Conservation (phyloP, 1,284 basidiomycete genomes). For the Trichosporon faecale region DNA sequence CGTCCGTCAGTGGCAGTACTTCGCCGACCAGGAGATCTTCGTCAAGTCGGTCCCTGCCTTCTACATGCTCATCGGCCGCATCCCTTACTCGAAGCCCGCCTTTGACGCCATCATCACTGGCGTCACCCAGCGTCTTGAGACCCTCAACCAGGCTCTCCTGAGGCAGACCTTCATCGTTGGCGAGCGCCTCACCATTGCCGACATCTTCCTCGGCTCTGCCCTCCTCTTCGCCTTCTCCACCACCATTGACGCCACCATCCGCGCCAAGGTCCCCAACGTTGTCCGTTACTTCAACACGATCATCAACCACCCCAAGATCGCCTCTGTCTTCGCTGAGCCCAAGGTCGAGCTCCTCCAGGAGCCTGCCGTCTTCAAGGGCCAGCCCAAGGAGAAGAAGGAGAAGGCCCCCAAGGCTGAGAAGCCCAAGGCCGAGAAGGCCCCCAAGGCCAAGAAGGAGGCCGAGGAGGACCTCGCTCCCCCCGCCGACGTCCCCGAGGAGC, state of each 20-base stretch:
- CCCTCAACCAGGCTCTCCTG: slow-evolving; percentile 71
- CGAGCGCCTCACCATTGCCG: slow-evolving; percentile 91
- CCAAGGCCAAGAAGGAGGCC: slow-evolving; percentile 57
- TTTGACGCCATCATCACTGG: slow-evolving; percentile 38
- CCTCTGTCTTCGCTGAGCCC: slow-evolving; percentile 60
- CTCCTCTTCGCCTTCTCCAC: slow-evolving; percentile 56
- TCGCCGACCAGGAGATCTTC: slow-evolving; percentile 60
- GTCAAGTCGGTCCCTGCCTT: slow-evolving; percentile 49
- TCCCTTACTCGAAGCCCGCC: slow-evolving; percentile 64
- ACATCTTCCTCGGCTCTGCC: slow-evolving; percentile 67
- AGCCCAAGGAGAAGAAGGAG: slow-evolving; percentile 65
- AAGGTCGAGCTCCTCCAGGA: slow-evolving; percentile 66
- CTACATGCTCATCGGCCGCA: slow-evolving; percentile 51
- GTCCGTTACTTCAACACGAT: slow-evolving; percentile 76
- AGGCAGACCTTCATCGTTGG: slow-evolving; percentile 85
- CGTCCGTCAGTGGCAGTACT: slow-evolving; percentile 67
- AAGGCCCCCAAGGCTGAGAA: slow-evolving; percentile 55
- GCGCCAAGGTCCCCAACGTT: slow-evolving; percentile 70
- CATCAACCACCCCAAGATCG: slow-evolving; percentile 73
- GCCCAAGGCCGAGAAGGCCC: slow-evolving; percentile 55
- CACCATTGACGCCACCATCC: slow-evolving; percentile 64
- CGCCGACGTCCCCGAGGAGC: slow-evolving; percentile 54
- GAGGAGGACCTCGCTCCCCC: slow-evolving; percentile 63
- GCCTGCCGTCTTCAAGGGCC: slow-evolving; percentile 67
- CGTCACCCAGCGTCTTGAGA: slow-evolving; percentile 34